Conservation (phyloP, 371 early-diverging fungal genomes). For the Fennellomyces sp. region DNA sequence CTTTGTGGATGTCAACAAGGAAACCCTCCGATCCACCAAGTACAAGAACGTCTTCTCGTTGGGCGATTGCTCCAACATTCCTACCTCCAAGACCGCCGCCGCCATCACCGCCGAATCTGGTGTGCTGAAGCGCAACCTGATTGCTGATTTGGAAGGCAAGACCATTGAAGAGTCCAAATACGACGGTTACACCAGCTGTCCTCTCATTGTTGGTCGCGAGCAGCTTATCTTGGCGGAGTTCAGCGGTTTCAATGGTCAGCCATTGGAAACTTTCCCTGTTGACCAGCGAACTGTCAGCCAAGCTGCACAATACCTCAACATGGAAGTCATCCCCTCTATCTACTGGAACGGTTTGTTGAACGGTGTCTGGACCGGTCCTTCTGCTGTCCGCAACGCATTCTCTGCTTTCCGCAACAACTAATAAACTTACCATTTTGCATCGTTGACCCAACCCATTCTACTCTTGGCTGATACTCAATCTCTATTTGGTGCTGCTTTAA, state of each 20-base stretch:
- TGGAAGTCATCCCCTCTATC: constrained; percentile 72
- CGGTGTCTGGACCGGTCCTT: constrained; percentile 83
- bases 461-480: no score
- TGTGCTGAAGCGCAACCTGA: constrained; percentile 77
- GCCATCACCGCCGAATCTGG: constrained; percentile 83
- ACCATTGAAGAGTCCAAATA: constrained; percentile 53
- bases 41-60: constrained; percentile 81
- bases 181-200: constrained; percentile 88
- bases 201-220: constrained; percentile 72
- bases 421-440: not conserved
- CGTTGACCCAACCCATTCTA: no score
- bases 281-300: constrained; percentile 76
- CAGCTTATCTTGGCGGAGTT: constrained; percentile 89
- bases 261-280: constrained; percentile 85
- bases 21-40: constrained; percentile 78
- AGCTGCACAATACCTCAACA: constrained; percentile 71
- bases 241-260: constrained; percentile 74
- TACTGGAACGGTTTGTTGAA: constrained; percentile 82
- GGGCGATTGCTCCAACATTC: constrained; percentile 83
- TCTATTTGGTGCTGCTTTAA: no score
- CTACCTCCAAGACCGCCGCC: constrained; percentile 93
- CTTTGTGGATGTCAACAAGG: constrained; percentile 84
- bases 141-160: constrained; percentile 64
- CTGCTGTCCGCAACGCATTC: constrained; percentile 59
- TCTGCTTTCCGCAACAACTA: constrained; percentile 27